Percentiles rank a stretch among this genome's conserved stretches.
These are phyloP conservation scores for Linaria vulgaris DNA, from an alignment of 257 asterid species.

Conservation along the genomic window DNA sequence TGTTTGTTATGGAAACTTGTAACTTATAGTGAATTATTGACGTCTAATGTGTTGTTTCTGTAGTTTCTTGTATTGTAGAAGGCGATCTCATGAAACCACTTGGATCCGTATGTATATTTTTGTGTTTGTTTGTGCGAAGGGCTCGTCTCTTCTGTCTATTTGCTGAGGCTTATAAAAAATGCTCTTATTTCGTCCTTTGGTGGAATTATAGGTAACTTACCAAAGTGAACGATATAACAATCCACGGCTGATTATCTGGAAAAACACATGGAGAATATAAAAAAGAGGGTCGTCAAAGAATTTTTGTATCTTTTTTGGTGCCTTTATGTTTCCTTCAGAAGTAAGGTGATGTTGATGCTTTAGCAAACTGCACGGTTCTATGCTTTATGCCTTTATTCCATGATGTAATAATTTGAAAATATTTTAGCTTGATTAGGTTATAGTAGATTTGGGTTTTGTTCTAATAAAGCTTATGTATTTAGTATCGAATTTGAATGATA, in stretches of 20 bases:
- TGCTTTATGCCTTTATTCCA: neutral
- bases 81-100: neutral
- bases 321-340: slow-evolving; percentile 22
- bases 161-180: neutral
- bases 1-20: slow-evolving; percentile 28
- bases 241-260: neutral
- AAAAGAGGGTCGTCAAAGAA: neutral
- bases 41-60: slow-evolving; percentile 17
- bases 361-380: slow-evolving; percentile 11
- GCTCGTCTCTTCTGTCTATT: neutral
- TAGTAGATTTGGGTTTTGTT: too few species aligned
- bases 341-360: slow-evolving; percentile 11
- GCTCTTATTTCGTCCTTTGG: too few species aligned
- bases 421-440: neutral
- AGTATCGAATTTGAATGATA: too few species aligned
- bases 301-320: neutral
- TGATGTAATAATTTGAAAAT: neutral
- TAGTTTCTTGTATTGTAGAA: slow-evolving; percentile 20
- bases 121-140: slow-evolving; percentile 1
- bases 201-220: neutral
- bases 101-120: slow-evolving; percentile 3
- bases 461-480: too few species aligned
- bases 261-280: neutral
- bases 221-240: neutral
- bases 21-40: slow-evolving; percentile 23